A percentile compares a stretch with the other conserved stretches of the same genome.
These are phyloP conservation scores for Globisporangium megalacanthum DNA, from an alignment of 352 stramenopile species.

Conservation along the genomic window DNA sequence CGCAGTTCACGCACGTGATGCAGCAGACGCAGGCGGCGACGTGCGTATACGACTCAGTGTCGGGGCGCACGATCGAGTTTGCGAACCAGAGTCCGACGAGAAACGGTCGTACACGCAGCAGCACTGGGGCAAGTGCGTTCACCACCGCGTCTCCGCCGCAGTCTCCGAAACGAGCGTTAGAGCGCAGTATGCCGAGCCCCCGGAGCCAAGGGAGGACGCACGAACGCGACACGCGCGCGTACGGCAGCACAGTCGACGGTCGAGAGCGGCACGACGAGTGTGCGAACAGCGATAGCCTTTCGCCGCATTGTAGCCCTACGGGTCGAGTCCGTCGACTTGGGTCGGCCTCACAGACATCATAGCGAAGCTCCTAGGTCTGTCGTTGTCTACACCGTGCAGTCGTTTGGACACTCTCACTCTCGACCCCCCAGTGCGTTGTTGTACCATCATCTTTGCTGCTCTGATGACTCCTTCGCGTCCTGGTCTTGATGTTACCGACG, in stretches of 20 bases:
- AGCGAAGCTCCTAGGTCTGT: too few relatives aligned
- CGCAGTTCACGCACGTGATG: conserved; percentile 33
- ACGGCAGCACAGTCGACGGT: background rate
- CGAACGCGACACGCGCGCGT: background rate
- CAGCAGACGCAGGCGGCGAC: conserved; percentile 12
- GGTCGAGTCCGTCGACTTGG: conserved; percentile 7
- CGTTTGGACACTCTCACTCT: too few relatives aligned
- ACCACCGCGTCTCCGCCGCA: background rate
- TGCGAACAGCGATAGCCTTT: background rate
- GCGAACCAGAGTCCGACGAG: conserved; percentile 16
- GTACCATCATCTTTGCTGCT: too few relatives aligned
- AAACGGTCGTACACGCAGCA: background rate
- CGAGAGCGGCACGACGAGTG: background rate
- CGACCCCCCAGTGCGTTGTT: too few relatives aligned
- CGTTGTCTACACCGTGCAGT: too few relatives aligned
- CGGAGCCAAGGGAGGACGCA: background rate
- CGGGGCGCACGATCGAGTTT: conserved; percentile 23
- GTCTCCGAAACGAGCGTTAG: conserved; percentile 2
- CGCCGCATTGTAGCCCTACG: conserved; percentile 1
- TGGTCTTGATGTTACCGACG: too few relatives aligned
- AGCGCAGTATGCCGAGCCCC: background rate
- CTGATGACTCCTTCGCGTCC: too few relatives aligned
- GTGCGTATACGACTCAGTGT: conserved; percentile 41
- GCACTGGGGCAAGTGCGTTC: background rate
- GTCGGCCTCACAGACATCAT: background rate